Evolutionary conservation across 345 rosid species (phyloP), one percentile per base, ranked within the genome.

Genomic region (Moringa oleifera): DNA sequence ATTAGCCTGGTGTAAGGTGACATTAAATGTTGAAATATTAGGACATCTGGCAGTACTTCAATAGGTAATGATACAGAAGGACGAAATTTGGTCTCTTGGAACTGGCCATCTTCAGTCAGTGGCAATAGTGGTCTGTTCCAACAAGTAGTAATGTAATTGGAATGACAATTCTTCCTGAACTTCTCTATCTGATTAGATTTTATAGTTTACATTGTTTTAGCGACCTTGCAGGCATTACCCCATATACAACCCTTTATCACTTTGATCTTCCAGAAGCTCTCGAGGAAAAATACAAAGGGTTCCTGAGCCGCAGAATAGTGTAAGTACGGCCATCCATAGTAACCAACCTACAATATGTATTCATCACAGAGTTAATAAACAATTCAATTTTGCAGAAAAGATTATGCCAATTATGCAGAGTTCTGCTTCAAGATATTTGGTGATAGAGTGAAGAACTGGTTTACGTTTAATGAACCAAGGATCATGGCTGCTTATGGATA

Each of bases 381-480:
- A 60, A 23, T 60, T 31, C 57, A 51, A 28, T 23, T 20, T 51
- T 72, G 36, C 75, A 86, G 92, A 72, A 66, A 78, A 49, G 90
- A 86, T 64, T 86, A 62, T 55, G 82, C 80, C 0, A 75, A 82
- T 68, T 86, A 72, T 73, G 85, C 85, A 7, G 90, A 86, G 0
- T 84, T 86, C 51, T 84, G 89, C 70, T 86, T 86, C 77, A 80
- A 80, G 68, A 62, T 73, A 22, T 86, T 74, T 53, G 90, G 90
- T 1, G 89, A 84, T 52, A 59, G 87, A 55, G 87, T 84, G 20
- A 86, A 84, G 72, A 84, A 84, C 50, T 86, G 88, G 93, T 73
- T 79, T 64, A 84, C 93, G 25, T 80, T 84, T 45, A 86, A 86
- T 23, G 90, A 86, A 62, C 93, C 90, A 0, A 75, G 86, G 63